A percentile compares a stretch with the other conserved stretches of the same genome.
phyloP scores from a whole-genome alignment of 2,329 filamentous ascomycete genomes.

The Dactylellina cionopaga region DNA sequence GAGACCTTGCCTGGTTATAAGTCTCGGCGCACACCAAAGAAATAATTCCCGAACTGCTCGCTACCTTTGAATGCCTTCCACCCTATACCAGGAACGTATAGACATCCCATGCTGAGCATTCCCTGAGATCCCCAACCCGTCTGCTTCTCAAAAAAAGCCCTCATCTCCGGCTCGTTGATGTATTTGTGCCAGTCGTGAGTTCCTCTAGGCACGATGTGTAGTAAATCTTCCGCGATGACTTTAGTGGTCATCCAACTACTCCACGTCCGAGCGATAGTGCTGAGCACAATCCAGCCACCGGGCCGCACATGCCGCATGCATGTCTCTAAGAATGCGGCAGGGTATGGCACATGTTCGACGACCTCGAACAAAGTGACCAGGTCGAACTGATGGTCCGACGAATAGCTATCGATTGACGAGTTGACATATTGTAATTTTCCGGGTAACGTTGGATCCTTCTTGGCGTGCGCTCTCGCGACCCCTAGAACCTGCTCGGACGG shows the following conservation, averaged over 20 bases:
- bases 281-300: constrained; percentile 91
- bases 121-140: constrained; percentile 58
- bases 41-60: constrained; percentile 93
- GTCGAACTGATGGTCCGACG: constrained; percentile 70
- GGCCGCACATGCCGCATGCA: constrained; percentile 82
- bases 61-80: constrained; percentile 85
- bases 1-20: constrained; percentile 46
- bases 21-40: constrained; percentile 80
- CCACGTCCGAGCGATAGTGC: constrained; percentile 90
- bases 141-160: constrained; percentile 64
- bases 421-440: constrained; percentile 77
- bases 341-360: constrained; percentile 86
- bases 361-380: constrained; percentile 92
- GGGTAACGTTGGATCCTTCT: constrained; percentile 74
- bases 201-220: constrained; percentile 87
- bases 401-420: constrained; percentile 74
- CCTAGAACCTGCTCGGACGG: constrained; percentile 77
- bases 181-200: constrained; percentile 98
- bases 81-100: constrained; percentile 89
- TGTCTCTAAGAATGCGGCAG: constrained; percentile 76
- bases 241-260: constrained; percentile 93
- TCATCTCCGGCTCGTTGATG: constrained; percentile 83
- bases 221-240: constrained; percentile 84
- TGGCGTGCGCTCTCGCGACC: constrained; percentile 79
- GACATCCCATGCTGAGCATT: constrained; percentile 74